These are phyloP conservation scores for Eucalyptus rudis DNA, from an alignment of 345 rosid genomes.

Conservation along the genomic window DNA sequence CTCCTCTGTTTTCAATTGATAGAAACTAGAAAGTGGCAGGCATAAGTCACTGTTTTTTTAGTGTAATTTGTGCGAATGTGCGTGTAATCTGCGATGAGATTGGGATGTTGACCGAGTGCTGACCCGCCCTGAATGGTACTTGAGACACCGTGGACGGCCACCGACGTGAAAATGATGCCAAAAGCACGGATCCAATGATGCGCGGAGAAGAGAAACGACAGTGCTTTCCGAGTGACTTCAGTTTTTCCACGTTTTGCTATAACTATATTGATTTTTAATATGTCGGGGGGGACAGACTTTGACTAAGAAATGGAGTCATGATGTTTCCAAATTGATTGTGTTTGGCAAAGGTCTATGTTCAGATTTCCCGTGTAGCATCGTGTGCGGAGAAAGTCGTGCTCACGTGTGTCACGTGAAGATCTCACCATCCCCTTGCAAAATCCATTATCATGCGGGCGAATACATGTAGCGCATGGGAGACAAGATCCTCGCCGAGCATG, in stretches of 20 bases:
- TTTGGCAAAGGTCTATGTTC: background rate
- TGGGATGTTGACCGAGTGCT: background rate
- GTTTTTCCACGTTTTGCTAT: background rate
- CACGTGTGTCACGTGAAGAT: background rate
- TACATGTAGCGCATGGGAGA: background rate
- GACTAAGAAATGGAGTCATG: background rate
- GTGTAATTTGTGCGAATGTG: background rate
- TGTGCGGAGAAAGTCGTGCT: rapidly evolving
- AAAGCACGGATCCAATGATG: background rate
- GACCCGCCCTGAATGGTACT: background rate
- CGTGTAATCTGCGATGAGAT: background rate
- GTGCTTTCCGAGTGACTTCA: background rate
- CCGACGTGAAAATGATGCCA: background rate
- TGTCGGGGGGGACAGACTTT: background rate
- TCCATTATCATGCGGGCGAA: background rate
- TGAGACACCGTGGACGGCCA: background rate
- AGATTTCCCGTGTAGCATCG: background rate
- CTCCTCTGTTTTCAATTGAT: background rate
- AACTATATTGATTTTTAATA: background rate
- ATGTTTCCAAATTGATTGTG: background rate
- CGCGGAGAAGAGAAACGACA: background rate
- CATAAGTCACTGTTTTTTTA: background rate
- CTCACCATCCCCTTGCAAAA: background rate
- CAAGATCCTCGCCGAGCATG: too few species aligned
- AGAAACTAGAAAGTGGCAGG: background rate